phyloP scores from a whole-genome alignment of 2,329 filamentous ascomycete species.

The Dactylella cylindrospora region DNA sequence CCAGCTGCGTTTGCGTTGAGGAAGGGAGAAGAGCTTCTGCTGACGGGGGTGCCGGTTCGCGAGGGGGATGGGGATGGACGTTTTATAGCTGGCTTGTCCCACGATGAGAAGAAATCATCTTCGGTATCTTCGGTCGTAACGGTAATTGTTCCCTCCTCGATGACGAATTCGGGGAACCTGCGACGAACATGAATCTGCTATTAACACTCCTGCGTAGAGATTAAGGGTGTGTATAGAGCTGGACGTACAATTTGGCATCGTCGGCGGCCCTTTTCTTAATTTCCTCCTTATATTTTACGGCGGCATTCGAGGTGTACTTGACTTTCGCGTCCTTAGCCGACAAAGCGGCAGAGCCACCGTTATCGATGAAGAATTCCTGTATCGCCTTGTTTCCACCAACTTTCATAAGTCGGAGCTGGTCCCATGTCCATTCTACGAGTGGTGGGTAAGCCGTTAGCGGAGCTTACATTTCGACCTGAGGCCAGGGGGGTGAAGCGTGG shows the following conservation, averaged over 20 bases:
- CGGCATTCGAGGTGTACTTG: conserved; percentile 92
- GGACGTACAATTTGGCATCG: conserved; percentile 77
- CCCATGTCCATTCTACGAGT: conserved; percentile 88
- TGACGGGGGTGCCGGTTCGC: conserved; percentile 79
- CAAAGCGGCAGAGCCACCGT: conserved; percentile 88
- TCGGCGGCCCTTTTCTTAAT: conserved; percentile 79
- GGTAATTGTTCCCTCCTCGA: conserved; percentile 65
- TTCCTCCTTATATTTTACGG: conserved; percentile 97
- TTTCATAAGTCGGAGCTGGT: conserved; percentile 95
- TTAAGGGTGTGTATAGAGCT: neutral
- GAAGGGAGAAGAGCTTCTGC: conserved; percentile 86
- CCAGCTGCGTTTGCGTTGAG: conserved; percentile 66
- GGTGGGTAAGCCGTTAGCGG: conserved; percentile 15
- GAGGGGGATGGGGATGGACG: conserved; percentile 90
- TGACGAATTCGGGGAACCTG: conserved; percentile 84
- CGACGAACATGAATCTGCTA: conserved; percentile 2
- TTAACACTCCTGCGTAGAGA: conserved; percentile 50
- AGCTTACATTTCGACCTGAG: neutral
- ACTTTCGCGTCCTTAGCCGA: conserved; percentile 96
- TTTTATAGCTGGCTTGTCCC: conserved; percentile 98
- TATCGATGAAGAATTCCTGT: conserved; percentile 96
- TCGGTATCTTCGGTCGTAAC: conserved; percentile 77
- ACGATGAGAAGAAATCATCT: conserved; percentile 98
- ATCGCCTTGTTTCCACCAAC: conserved; percentile 97
- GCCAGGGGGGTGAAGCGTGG: conserved; percentile 1